phyloP scores from a whole-genome alignment of 1,284 basidiomycete genomes.

The Puccinia horiana region DNA sequence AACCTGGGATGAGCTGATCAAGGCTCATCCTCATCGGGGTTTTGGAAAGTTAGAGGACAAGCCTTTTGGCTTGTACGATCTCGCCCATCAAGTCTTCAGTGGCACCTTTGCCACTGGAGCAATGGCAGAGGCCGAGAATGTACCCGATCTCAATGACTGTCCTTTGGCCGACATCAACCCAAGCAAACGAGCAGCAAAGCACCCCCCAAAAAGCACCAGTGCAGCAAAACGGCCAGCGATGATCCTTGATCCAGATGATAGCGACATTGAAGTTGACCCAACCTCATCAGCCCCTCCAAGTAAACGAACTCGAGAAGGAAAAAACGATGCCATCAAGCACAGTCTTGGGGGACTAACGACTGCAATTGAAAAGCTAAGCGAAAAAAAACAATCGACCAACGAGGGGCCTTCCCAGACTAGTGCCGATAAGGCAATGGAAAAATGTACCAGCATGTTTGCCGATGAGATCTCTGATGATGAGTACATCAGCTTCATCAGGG shows the following conservation, averaged over 20 bases:
- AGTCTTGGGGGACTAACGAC: neutral
- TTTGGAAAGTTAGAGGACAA: neutral
- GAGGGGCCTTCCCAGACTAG: neutral
- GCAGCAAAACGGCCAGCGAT: neutral
- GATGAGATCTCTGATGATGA: neutral
- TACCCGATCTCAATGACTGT: neutral
- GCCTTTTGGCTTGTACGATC: neutral
- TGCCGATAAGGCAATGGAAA: neutral
- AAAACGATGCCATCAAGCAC: neutral
- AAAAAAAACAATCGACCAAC: neutral
- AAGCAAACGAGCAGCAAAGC: neutral
- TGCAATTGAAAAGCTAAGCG: neutral
- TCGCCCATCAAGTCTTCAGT: slow-evolving; percentile 4
- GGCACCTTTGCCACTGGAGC: neutral
- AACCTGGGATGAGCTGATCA: neutral
- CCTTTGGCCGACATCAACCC: neutral
- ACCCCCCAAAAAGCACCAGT: neutral
- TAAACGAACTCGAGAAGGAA: neutral
- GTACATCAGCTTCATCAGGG: neutral
- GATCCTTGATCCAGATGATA: neutral
- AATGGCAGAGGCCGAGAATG: neutral
- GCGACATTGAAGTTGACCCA: neutral
- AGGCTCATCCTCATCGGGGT: neutral
- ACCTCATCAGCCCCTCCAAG: neutral
- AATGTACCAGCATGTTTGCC: neutral